A percentile compares a stretch with the other conserved stretches of the same genome.
phyloP scores from a whole-genome alignment of 192 early-diverging fungal genomes.

The Coemansia sp. region DNA sequence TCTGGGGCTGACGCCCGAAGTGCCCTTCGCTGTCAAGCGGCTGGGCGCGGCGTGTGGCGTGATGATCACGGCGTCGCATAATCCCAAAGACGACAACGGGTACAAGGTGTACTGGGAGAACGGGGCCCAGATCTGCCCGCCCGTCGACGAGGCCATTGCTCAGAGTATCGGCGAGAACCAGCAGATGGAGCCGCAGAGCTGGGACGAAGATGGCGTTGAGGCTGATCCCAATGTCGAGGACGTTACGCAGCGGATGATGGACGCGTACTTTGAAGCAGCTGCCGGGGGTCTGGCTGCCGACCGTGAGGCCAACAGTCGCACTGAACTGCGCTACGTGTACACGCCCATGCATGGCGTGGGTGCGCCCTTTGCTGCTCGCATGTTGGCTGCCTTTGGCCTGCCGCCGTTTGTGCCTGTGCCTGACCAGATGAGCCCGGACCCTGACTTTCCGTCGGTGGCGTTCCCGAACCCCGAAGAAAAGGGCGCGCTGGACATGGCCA shows the following conservation, averaged over 20 bases:
- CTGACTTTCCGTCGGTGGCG: slow-evolving; percentile 86
- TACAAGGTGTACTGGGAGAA: slow-evolving; percentile 90
- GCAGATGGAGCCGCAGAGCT: slow-evolving; percentile 51
- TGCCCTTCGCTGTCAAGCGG: slow-evolving; percentile 81
- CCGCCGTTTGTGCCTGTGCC: slow-evolving; percentile 63
- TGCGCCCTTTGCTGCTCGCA: slow-evolving; percentile 65
- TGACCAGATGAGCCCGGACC: slow-evolving; percentile 77
- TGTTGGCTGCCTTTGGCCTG: slow-evolving; percentile 70
- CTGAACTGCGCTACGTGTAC: slow-evolving; percentile 65
- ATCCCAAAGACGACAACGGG: slow-evolving; percentile 93
- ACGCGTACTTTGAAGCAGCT: slow-evolving; percentile 69
- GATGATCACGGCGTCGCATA: slow-evolving; percentile 97
- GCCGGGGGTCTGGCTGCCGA: slow-evolving; percentile 32
- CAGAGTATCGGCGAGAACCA: slow-evolving; percentile 70
- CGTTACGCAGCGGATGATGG: slow-evolving; percentile 59
- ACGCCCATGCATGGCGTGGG: slow-evolving; percentile 98
- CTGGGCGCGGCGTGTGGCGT: slow-evolving; percentile 76
- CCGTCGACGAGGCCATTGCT: slow-evolving; percentile 80
- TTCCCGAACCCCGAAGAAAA: slow-evolving; percentile 90
- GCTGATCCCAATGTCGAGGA: slow-evolving; percentile 56
- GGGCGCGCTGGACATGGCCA: slow-evolving; percentile 77
- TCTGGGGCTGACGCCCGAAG: slow-evolving; percentile 80
- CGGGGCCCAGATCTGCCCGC: slow-evolving; percentile 89
- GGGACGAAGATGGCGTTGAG: slow-evolving; percentile 65
- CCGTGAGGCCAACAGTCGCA: slow-evolving; percentile 12